Conservation (phyloP, 352 stramenopile genomes). For the Globisporangium spiculum region DNA sequence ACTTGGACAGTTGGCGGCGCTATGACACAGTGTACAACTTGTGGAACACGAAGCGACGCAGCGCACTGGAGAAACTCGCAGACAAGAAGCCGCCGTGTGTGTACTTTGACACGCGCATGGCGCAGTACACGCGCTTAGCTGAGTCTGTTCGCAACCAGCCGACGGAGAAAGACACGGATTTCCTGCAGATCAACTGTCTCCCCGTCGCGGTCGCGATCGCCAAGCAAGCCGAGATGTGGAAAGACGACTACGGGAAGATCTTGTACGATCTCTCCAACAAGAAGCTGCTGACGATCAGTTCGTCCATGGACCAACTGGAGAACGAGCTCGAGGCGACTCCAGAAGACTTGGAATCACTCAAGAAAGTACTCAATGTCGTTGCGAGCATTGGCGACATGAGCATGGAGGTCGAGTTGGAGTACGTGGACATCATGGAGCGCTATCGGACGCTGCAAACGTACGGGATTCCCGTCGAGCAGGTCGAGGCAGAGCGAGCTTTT, state of each 20-base stretch:
- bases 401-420: slow-evolving; percentile 95
- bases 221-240: slow-evolving; percentile 93
- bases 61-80: slow-evolving; percentile 88
- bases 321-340: slow-evolving; percentile 75
- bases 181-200: slow-evolving; percentile 93
- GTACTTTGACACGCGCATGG: slow-evolving; percentile 94
- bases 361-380: slow-evolving; percentile 93
- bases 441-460: slow-evolving; percentile 89
- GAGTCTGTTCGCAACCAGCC: slow-evolving; percentile 88
- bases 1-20: slow-evolving; percentile 91
- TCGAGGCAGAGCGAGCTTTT: slow-evolving; percentile 71
- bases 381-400: slow-evolving; percentile 77
- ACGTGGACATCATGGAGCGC: slow-evolving; percentile 91
- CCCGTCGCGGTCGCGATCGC: slow-evolving; percentile 87
- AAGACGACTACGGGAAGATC: slow-evolving; percentile 92
- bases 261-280: slow-evolving; percentile 86
- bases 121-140: slow-evolving; percentile 85
- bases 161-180: slow-evolving; percentile 93
- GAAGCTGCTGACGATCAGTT: slow-evolving; percentile 68
- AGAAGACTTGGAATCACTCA: slow-evolving; percentile 91
- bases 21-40: slow-evolving; percentile 95
- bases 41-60: slow-evolving; percentile 92
- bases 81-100: slow-evolving; percentile 92
- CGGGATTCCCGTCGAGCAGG: slow-evolving; percentile 65
- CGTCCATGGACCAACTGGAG: slow-evolving; percentile 80